These are phyloP conservation scores for Helichrysum umbraculigerum DNA, from an alignment of 129 eudicot genomes.

Conservation along the genomic window DNA sequence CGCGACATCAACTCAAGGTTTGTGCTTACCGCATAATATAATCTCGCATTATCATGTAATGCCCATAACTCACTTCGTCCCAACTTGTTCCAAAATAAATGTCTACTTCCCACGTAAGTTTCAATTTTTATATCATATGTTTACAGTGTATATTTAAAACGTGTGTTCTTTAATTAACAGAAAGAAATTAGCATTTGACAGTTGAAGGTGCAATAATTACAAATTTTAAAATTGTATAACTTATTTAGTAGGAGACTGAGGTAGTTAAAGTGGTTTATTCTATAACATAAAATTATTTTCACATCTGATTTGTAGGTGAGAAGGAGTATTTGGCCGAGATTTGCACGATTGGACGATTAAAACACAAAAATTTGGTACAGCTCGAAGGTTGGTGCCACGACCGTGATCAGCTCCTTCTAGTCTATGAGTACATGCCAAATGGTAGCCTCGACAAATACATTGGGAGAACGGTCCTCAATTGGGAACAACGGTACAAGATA, in stretches of 20 bases:
- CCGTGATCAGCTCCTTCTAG: conserved; percentile 58
- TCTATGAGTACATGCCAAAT: conserved; percentile 75
- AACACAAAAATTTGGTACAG: conserved; percentile 61
- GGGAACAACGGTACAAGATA: conserved; percentile 61
- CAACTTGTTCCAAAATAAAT: too few relatives aligned
- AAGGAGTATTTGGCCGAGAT: conserved; percentile 75
- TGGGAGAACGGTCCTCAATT: conserved; percentile 44
- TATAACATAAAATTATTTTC: too few relatives aligned
- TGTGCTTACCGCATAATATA: neutral
- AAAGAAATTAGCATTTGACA: too few relatives aligned
- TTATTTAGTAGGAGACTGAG: too few relatives aligned
- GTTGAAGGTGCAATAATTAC: too few relatives aligned
- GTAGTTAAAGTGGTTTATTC: too few relatives aligned
- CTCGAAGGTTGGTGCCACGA: conserved; percentile 88
- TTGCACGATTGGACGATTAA: conserved; percentile 68
- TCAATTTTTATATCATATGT: too few relatives aligned
- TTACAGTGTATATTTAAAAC: too few relatives aligned
- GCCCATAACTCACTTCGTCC: too few relatives aligned
- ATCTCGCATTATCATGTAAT: neutral
- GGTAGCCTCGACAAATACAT: conserved; percentile 70
- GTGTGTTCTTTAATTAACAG: too few relatives aligned
- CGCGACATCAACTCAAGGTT: conserved; percentile 69
- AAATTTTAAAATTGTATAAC: too few relatives aligned
- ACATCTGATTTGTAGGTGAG: conserved; percentile 38
- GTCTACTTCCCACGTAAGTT: too few relatives aligned